Evolutionary conservation across 163 green algal genomes (phyloP), one percentile per base, ranked within the genome.

Genomic region (Trebouxia gelatinosa): DNA sequence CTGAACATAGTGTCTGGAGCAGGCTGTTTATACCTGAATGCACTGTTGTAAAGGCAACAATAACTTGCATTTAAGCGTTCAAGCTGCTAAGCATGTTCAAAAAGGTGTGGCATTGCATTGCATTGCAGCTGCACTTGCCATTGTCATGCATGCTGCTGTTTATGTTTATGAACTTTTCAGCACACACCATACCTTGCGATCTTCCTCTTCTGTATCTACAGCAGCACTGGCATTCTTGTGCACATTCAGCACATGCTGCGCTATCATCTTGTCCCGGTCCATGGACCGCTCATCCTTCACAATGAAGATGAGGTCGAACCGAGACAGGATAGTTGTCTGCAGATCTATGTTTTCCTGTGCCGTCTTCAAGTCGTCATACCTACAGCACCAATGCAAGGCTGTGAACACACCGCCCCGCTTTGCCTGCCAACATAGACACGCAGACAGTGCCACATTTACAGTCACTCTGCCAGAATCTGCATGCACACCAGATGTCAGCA

Each of bases 241-340:
- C 65, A 97, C 87, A 9, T 88, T 84, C 80, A 97, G 80, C 58
- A 97, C 93, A 78, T 97, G 92, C 43, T 79, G 78, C 0, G 92
- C 92, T 74, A 97, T 95, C 77, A 68, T 77, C 39, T 83, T 85
- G 86, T 98, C 93, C 19, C 86, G 74, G 28, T 84, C 91, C 61
- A 76, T 83, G 19, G 79, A 85, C 21, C 91, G 85, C 74, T 92
- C 87, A 83, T 98, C 95, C 85, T 95, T 95, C 46, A 99, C 96
- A 77, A 99, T 98, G 91, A 99, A 99, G 87, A 99, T 99, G 74
- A 99, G 88, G 88, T 99, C 96, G 82, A 99, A 99, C 64, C 96
- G 93, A 13, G 94, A 98, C 67, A 99, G 85, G 80, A 99, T 99
- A 86, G 96, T 99, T 6, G 89, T 96, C 90, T 99, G 95, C 72